Evolutionary conservation across 148 eudicot species (phyloP).

Genomic region (Fagopyrum esculentum): DNA sequence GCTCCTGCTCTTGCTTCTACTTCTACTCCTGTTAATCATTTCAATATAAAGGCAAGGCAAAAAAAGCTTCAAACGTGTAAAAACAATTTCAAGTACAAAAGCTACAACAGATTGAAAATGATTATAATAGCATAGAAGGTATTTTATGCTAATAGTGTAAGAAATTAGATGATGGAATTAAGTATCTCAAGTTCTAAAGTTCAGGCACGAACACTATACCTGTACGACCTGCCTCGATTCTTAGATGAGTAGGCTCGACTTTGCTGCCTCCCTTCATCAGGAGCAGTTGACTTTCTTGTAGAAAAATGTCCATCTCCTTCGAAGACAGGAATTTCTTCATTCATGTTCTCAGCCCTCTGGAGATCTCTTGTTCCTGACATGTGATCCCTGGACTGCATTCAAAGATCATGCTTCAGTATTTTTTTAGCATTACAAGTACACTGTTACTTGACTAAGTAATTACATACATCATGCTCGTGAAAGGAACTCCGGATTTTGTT

Average conservation of each 20-base stretch:
- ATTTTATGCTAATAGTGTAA: not conserved
- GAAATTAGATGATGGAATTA: not conserved
- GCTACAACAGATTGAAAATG: slow-evolving; percentile 3
- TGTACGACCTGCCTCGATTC: slow-evolving; percentile 20
- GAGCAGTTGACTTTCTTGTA: slow-evolving; percentile 30
- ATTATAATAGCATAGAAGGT: not conserved
- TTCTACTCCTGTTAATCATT: slow-evolving; percentile 15
- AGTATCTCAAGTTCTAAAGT: not conserved
- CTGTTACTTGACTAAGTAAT: not conserved
- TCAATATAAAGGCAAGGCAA: not conserved
- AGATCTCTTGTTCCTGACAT: slow-evolving; percentile 9
- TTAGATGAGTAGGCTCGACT: slow-evolving; percentile 20
- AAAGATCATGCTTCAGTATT: slow-evolving; percentile 13
- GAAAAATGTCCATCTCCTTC: slow-evolving; percentile 15
- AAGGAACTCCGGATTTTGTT: not conserved
- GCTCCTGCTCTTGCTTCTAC: slow-evolving; percentile 32
- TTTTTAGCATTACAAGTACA: not conserved
- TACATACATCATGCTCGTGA: slow-evolving; percentile 8
- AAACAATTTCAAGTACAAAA: not conserved
- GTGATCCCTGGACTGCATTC: slow-evolving; percentile 15
- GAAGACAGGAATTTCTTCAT: slow-evolving; percentile 11
- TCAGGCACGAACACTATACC: slow-evolving; percentile 17
- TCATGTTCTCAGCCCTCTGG: slow-evolving; percentile 10
- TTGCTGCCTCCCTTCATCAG: slow-evolving; percentile 23
- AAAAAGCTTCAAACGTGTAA: not conserved